These are phyloP conservation scores for Trichoderma semiorbis DNA, from an alignment of 2,329 filamentous ascomycete species.

Conservation along the genomic window DNA sequence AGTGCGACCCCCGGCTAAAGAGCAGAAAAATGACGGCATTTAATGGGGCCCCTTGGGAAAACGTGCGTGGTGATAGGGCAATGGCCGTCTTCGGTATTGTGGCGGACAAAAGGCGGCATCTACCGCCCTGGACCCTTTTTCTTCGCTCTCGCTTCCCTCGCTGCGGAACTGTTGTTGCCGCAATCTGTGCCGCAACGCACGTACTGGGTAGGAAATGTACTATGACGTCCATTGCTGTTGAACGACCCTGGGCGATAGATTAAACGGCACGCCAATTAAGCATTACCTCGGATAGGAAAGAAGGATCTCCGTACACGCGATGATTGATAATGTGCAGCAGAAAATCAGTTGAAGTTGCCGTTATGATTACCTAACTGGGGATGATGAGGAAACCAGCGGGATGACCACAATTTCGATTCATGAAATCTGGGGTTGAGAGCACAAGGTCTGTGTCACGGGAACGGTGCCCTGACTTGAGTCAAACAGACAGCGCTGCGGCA, in stretches of 20 bases:
- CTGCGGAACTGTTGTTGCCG: not conserved
- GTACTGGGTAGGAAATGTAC: not conserved
- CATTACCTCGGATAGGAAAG: not conserved
- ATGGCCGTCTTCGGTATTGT: not conserved
- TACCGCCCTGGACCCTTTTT: not conserved
- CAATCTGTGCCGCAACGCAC: not conserved
- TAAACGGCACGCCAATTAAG: not conserved
- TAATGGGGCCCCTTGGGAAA: not conserved
- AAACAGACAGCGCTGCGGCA: not conserved
- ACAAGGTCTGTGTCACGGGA: not conserved
- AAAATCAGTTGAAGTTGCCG: not conserved
- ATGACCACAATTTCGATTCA: not conserved
- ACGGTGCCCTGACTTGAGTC: not conserved
- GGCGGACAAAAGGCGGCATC: conserved; percentile 2
- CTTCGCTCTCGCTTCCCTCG: not conserved
- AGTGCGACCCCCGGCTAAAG: not conserved
- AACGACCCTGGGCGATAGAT: not conserved
- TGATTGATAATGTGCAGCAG: not conserved
- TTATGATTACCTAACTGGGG: not conserved
- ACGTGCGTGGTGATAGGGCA: not conserved
- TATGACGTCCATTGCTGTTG: not conserved
- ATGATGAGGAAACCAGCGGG: not conserved
- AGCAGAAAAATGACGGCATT: conserved; percentile 1
- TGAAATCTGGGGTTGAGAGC: not conserved
- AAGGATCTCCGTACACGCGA: not conserved